phyloP scores from a whole-genome alignment of 106 monocot species.

The Apostasia ramifera region DNA sequence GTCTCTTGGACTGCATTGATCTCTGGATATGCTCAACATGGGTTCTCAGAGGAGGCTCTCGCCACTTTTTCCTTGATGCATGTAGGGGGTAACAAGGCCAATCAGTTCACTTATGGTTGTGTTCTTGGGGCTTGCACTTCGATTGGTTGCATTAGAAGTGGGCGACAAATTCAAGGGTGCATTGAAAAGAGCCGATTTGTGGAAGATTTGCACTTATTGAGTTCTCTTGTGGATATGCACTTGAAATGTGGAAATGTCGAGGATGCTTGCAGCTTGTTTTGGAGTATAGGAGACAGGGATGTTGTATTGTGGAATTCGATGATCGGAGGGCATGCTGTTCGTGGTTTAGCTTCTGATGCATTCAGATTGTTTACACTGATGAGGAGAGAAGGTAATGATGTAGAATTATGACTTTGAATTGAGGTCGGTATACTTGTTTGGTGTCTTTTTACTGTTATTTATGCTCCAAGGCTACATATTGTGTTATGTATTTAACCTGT shows the following conservation, averaged over 20 bases:
- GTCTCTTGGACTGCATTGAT: slow-evolving; percentile 86
- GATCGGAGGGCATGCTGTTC: slow-evolving; percentile 52
- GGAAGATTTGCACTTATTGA: slow-evolving; percentile 39
- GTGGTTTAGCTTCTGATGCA: slow-evolving; percentile 30
- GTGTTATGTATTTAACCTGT: too few species aligned
- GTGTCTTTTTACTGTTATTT: background rate
- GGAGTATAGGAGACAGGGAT: slow-evolving; percentile 45
- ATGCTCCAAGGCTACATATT: background rate
- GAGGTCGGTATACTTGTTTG: background rate
- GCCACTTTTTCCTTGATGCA: slow-evolving; percentile 44
- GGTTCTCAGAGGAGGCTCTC: slow-evolving; percentile 33
- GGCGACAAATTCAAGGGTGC: slow-evolving; percentile 55
- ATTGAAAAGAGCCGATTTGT: slow-evolving; percentile 45
- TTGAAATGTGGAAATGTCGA: slow-evolving; percentile 47
- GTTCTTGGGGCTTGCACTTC: slow-evolving; percentile 40
- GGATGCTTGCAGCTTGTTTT: slow-evolving; percentile 45
- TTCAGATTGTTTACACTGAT: slow-evolving; percentile 45
- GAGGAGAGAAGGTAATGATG: slow-evolving; percentile 46
- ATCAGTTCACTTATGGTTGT: slow-evolving; percentile 71
- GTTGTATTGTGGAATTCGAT: slow-evolving; percentile 70
- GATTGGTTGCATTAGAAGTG: slow-evolving; percentile 21
- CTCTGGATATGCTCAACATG: slow-evolving; percentile 47
- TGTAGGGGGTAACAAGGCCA: slow-evolving; percentile 25
- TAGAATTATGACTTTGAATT: background rate
- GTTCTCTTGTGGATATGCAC: slow-evolving; percentile 62